Evolutionary conservation across 306 rosid species (phyloP), one percentile per base, ranked within the genome.

Genomic region (Medicago ruthenica): DNA sequence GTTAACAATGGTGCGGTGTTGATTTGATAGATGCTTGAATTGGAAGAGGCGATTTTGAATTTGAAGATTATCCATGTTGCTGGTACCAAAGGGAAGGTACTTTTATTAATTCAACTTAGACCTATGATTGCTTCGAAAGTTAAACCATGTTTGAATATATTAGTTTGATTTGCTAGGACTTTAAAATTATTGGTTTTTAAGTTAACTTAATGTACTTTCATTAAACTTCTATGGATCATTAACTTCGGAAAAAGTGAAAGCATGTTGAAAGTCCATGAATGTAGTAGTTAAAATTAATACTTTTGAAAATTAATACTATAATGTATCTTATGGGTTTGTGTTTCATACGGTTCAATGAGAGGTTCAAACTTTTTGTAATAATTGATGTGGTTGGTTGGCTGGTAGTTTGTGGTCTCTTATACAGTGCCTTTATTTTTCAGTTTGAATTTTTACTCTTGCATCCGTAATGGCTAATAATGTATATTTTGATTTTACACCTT

Each of bases 41-140:
- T 94, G 78, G 97, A 94, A 77, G 97, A 92, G 85, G 71, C 90
- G 11, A 87, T 92, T 82, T 85, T 90, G 1, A 62, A 83, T 72
- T 78, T 95, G 97, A 95, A 95, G 93, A 67, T 95, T 70, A 90
- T 95, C 73, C 98, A 95, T 77, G 97, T 92, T 48, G 98, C 98
- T 81, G 98, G 98, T 17, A 95, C 97, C 77, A 95, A 95, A 84
- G 97, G 98, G 65, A 95, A 95, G 98, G 98, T 95, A 87, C 59
- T 50, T 54, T 42, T 34, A 40, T 47, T 62, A 69, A 15, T 13
- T 55, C 4, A 20, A 9, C 9, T 79, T 45, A 1, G 0, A 39
- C 53, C 20, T 2, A 65, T 64, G 74, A 50, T 80, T 80, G 73
- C 81, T 72, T 67, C 21, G 22, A 65, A 37, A 71, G 51, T 79